Base-by-base conservation (phyloP, 495 filamentous ascomycete genomes). In the Cladorrhinum samala region DNA sequence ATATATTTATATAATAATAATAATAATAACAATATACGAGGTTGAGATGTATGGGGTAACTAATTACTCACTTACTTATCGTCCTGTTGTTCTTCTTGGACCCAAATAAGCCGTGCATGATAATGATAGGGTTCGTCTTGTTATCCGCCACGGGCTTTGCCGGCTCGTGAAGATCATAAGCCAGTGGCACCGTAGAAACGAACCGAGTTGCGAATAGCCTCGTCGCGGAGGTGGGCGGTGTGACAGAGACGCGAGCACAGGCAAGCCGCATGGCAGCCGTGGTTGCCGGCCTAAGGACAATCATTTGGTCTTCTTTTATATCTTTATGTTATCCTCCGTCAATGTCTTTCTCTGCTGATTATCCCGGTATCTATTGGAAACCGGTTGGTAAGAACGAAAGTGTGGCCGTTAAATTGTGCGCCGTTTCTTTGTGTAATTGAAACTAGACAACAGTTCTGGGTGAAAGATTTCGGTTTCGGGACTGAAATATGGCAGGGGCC, bases 71-170 rank as follows among this genome's bases (percentile, higher is more conserved):
- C 93, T 91, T 95, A 83, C 92, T 94, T 56, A 98, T 93, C 68
- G 81, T 91, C 69, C 92, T 73, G 64, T 97, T 93, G 62, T 98
- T 98, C 76, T 88, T 88, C 71, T 95, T 96, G 38, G 89, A 95
- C 19, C 93, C 93, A 65, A 98, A 97, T 14, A 98, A 77, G 3
- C 93, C 93, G 68, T 98, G 93, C 68, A 97, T 79, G 55, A 98
- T 82, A 57, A 98, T 69, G 53, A 98, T 86, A 1, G 93, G 89
- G 40, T 79, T 67, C 42, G 78, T 77, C 55, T 72, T 63, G 40
- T 43, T 59, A 16, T 73, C 65, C 0, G 61, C 47, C 9, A 58
- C 64, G 3, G 60, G 65, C n/a, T 67, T 68, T n/a, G 64, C 55
- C 8, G 83, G 77, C 55, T 75, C 61, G 56, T 84, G 80, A 37